Base-by-base conservation (phyloP, 1,284 basidiomycete species). In the Ganoderma resinaceum region DNA sequence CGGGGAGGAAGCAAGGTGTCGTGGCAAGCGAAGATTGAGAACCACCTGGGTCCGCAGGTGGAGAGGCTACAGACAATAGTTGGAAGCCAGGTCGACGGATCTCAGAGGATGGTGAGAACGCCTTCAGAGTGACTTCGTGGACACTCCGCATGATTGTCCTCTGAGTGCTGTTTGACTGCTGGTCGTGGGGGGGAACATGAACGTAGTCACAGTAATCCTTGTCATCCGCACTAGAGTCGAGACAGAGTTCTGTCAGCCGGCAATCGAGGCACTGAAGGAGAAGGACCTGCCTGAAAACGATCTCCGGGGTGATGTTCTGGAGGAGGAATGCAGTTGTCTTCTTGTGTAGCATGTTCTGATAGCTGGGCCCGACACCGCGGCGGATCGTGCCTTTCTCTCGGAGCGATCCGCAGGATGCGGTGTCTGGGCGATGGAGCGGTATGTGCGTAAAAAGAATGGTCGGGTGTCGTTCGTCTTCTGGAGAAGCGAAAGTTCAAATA, bases 181-280 rank as follows among this genome's bases (percentile, higher is more conserved):
- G 31, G 18, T 78, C 94, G 91, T 65, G 75, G 72, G 60, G 73
- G 43, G 62, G 70, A 61, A 14, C 83, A 76, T 62, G 80, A 76
- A 77, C 95, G 92, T 67, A 81, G 82, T 95, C 92, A 78, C 95
- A 97, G 72, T 95, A 95, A 77, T 97, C 95, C 72, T 94, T 93
- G 79, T 97, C 93, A 78, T 97, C 95, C 12, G 92, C 95, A 73
- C 94, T 95, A 75, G 26, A 14, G 18, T 66, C 55, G 23, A 23
- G 18, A 46, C 20, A 49, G 11, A 43, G 42, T 33, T 31, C 57
- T 70, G 68, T 67, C 18, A 65, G 20, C 37, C 14, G 53, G 14
- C 3, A 1, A n/a, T 42, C 23, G 26, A 26, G 26, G 8, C 26
- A 58, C 42, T 18, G 26, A 14, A 59, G 9, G 40, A 66, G 3